A percentile compares a stretch with the other conserved stretches of the same genome.
Conservation (phyloP, 2,329 filamentous ascomycete genomes). For the Emergomyces africanus region DNA sequence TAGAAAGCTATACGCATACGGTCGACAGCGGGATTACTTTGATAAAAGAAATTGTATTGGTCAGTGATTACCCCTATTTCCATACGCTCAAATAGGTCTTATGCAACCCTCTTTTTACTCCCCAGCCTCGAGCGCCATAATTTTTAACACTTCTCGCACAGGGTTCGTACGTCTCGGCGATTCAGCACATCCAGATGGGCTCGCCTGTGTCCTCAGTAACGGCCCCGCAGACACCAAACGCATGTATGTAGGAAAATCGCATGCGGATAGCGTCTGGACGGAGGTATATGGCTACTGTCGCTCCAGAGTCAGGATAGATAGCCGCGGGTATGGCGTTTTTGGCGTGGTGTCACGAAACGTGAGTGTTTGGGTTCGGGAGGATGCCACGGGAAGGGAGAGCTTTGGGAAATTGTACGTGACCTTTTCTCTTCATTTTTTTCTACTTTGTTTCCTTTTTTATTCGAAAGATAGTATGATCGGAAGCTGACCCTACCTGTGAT, state of each 20-base stretch:
- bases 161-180: conserved; percentile 39
- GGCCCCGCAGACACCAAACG: conserved; percentile 36
- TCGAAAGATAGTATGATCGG: neutral
- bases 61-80: conserved; percentile 4
- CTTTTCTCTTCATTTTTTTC: neutral
- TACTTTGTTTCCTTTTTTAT: neutral
- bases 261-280: conserved; percentile 50
- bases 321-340: conserved; percentile 47
- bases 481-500: neutral
- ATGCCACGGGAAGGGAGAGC: conserved; percentile 38
- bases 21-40: conserved; percentile 52
- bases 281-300: conserved; percentile 46
- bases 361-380: conserved; percentile 48
- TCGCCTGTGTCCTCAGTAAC: conserved; percentile 47
- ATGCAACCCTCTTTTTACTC: neutral
- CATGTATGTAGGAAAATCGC: conserved; percentile 50
- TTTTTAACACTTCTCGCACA: neutral
- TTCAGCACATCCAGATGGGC: conserved; percentile 36
- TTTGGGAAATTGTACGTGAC: conserved; percentile 18
- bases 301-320: conserved; percentile 45
- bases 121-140: neutral
- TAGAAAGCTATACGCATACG: conserved; percentile 54
- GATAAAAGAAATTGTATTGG: conserved; percentile 49
- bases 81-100: neutral
- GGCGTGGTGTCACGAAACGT: conserved; percentile 42